These are phyloP conservation scores for Alternaria atra DNA, from an alignment of 2,329 filamentous ascomycete genomes.

Conservation along the genomic window DNA sequence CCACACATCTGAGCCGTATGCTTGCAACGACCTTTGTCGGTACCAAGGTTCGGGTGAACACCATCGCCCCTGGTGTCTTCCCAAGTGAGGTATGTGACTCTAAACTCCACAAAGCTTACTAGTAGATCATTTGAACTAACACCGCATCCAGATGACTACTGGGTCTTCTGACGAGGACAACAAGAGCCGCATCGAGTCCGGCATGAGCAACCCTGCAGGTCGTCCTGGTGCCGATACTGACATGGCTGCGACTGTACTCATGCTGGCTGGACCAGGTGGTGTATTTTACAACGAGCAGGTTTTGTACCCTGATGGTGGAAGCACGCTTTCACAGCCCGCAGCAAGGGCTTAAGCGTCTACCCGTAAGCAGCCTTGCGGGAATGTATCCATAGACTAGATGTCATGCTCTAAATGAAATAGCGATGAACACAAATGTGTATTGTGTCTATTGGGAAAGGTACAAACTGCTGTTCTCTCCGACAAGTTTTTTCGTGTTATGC, in stretches of 20 bases:
- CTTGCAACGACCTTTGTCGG: constrained; percentile 56
- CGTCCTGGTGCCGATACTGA: constrained; percentile 53
- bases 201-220: constrained; percentile 56
- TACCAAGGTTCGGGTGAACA: constrained; percentile 53
- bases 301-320: constrained; percentile 60
- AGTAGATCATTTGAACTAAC: not conserved
- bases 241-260: constrained; percentile 51
- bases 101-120: not conserved
- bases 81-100: constrained; percentile 46
- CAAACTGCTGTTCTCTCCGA: not conserved
- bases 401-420: not conserved
- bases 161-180: constrained; percentile 57
- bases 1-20: constrained; percentile 58
- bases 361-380: constrained; percentile 49
- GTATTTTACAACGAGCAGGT: constrained; percentile 64
- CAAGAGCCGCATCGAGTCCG: constrained; percentile 56
- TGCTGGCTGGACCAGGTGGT: constrained; percentile 61
- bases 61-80: constrained; percentile 54
- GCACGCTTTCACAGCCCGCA: constrained; percentile 21
- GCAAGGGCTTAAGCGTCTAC: constrained; percentile 56
- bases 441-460: not conserved
- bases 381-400: not conserved
- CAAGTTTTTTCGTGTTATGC: not conserved
- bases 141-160: constrained; percentile 56
- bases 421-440: not conserved